phyloP scores from a whole-genome alignment of 2,329 filamentous ascomycete species.

The Endocalyx cinctus region DNA sequence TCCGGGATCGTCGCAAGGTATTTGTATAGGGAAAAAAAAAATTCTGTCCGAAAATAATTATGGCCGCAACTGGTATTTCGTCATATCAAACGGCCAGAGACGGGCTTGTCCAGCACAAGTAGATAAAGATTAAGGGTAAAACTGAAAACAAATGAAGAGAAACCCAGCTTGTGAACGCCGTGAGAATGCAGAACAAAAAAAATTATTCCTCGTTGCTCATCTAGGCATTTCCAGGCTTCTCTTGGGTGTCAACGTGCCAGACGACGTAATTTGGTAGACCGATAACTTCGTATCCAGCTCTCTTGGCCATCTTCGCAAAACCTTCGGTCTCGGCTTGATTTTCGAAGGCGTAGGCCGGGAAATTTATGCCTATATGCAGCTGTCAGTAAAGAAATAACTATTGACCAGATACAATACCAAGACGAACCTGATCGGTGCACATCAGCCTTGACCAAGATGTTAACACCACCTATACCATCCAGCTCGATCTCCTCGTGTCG shows the following conservation, averaged over 20 bases:
- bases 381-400: no score
- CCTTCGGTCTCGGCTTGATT: conserved; percentile 99
- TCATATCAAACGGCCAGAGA: no score
- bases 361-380: conserved; percentile 91
- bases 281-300: conserved; percentile 86
- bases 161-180: no score
- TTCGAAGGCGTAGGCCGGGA: conserved; percentile 93
- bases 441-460: conserved; percentile 95
- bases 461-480: conserved; percentile 94
- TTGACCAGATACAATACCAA: no score
- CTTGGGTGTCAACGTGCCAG: conserved; percentile 96
- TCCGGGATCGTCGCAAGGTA: no score
- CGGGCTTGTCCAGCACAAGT: no score
- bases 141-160: no score
- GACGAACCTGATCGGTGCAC: conserved; percentile 84
- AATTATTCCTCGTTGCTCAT: conserved; percentile 1
- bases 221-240: conserved; percentile 78
- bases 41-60: no score
- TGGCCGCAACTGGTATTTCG: no score
- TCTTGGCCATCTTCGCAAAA: conserved; percentile 97
- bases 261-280: conserved; percentile 97
- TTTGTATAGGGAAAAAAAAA: no score
- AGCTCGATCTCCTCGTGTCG: conserved; percentile 90
- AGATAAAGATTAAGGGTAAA: no score
- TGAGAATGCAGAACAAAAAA: no score